Evolutionary conservation across 441 rosid species (phyloP), one percentile per base, ranked within the genome.

Genomic region (Erysimum cheiri): DNA sequence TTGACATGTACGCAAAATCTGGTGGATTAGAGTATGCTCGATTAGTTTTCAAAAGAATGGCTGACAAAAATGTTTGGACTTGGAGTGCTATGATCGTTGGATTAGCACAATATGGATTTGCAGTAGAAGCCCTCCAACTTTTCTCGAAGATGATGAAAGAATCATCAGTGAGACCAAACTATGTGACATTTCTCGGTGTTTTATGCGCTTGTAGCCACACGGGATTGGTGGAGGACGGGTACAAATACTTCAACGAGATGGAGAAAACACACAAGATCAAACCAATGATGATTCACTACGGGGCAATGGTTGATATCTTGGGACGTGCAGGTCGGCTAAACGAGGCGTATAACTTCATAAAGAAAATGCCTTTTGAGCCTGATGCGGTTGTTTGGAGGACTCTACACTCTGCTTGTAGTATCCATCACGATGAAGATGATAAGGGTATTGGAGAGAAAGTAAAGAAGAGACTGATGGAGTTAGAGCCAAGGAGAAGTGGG

Each of bases 51-150:
- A 64, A 77, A 17, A 78, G 75, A 69, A 81, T 87, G 87, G 36
- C 46, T 60, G 82, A 84, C 46, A 90, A 61, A 75, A 89, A 87
- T 67, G 91, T 89, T 19, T 86, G 98, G 98, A 85, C 94, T 39
- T 91, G 96, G 93, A 91, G 94, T 71, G 91, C 97, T 4, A 91
- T 93, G 97, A 93, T 91, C 29, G 64, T 83, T 72, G 97, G 98
- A 64, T 74, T 91, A 35, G 94, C 97, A 70, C 91, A 91, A 55
- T 85, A 88, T 64, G 96, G 94, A 14, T 86, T 69, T 44, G 93
- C 93, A 3, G 58, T 75, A 11, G 87, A 85, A 78, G 87, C 88
- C 3, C 84, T 91, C 41, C 43, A 63, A 9, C 84, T 91, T 32
- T 93, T 87, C 40, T 60, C 50, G 0, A 71, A 50, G 58, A 91